phyloP scores from a whole-genome alignment of 352 stramenopile species.

The Phytophthora sansomeana region DNA sequence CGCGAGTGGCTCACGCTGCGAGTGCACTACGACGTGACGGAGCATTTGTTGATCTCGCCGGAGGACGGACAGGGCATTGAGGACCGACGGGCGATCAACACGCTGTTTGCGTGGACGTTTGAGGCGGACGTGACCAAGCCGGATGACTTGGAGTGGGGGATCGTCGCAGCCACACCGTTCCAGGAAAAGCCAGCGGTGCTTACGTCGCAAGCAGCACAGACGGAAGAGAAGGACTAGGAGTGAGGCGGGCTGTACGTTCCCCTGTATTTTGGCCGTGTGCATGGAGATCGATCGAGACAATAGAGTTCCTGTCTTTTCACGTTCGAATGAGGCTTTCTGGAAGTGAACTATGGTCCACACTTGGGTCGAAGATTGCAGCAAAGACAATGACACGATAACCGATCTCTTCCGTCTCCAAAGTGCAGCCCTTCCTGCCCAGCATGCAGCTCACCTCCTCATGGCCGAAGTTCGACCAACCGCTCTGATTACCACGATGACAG shows the following conservation, averaged over 20 bases:
- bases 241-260: neutral
- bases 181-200: slow-evolving; percentile 37
- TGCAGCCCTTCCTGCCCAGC: no score
- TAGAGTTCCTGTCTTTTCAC: no score
- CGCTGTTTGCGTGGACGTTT: slow-evolving; percentile 64
- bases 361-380: no score
- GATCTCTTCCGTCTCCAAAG: no score
- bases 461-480: no score
- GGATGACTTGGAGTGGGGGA: slow-evolving; percentile 49
- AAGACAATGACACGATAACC: no score
- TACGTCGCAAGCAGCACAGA: slow-evolving; percentile 11
- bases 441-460: no score
- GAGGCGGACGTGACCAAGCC: slow-evolving; percentile 56
- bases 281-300: neutral
- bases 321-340: no score
- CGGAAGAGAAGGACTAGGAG: slow-evolving; percentile 5
- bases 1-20: slow-evolving; percentile 56
- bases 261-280: no score
- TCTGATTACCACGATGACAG: no score
- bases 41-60: slow-evolving; percentile 43
- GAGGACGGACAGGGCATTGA: slow-evolving; percentile 41
- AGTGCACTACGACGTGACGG: slow-evolving; percentile 58
- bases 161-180: slow-evolving; percentile 50
- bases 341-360: no score
- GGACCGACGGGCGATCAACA: slow-evolving; percentile 54